These are phyloP conservation scores for Linnemannia schmuckeri DNA, from an alignment of 192 early-diverging fungal species.

Conservation along the genomic window DNA sequence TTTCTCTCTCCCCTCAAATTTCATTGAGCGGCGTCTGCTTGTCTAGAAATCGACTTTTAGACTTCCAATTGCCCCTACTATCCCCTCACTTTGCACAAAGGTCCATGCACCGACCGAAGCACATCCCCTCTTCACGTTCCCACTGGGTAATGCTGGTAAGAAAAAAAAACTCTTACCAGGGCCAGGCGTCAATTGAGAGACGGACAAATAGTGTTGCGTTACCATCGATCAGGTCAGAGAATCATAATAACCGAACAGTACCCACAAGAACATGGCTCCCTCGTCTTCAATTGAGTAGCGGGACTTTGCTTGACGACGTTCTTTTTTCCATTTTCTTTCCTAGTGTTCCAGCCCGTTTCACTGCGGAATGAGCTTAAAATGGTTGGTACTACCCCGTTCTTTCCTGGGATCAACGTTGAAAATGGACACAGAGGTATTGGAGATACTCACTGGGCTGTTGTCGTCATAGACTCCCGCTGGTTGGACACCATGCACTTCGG, in stretches of 20 bases:
- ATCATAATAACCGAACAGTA: no score
- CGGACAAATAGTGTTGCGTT: no score
- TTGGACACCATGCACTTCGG: no score
- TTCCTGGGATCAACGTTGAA: not conserved
- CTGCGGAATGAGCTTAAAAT: not conserved
- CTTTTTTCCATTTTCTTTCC: no score
- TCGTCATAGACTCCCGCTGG: no score
- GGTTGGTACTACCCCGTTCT: not conserved
- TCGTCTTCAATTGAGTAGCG: not conserved
- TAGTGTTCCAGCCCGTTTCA: not conserved
- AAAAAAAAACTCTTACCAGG: not conserved
- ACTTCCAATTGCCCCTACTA: not conserved
- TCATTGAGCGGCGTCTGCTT: not conserved
- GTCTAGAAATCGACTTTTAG: not conserved
- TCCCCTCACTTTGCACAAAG: not conserved
- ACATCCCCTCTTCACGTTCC: not conserved
- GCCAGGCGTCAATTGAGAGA: no score
- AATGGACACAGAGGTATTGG: not conserved
- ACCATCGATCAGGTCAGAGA: no score
- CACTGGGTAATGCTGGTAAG: not conserved
- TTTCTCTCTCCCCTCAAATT: not conserved
- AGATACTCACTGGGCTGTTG: no score
- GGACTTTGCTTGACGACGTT: no score
- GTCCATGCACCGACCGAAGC: not conserved
- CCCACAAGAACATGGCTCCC: no score